phyloP scores from a whole-genome alignment of 1,284 basidiomycete genomes.

The Papiliotrema terrestris region DNA sequence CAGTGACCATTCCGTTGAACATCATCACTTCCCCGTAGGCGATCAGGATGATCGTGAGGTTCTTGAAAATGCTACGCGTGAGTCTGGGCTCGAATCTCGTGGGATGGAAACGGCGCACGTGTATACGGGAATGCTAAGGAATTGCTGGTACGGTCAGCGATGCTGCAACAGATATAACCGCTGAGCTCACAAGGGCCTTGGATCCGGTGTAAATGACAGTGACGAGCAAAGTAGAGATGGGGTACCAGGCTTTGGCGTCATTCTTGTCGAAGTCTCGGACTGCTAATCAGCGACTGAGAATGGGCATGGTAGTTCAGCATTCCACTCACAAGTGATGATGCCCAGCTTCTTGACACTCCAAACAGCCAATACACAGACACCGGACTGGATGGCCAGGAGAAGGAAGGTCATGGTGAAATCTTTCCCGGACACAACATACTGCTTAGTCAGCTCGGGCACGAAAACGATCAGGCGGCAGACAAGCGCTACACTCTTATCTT shows the following conservation, averaged over 20 bases:
- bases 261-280: constrained; percentile 76
- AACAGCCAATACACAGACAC: constrained; percentile 80
- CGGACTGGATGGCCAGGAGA: constrained; percentile 85
- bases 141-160: constrained; percentile 65
- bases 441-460: not conserved
- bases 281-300: constrained; percentile 7
- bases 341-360: constrained; percentile 67
- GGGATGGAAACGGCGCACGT: constrained; percentile 51
- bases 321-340: constrained; percentile 65
- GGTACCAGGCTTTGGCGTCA: constrained; percentile 91
- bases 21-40: constrained; percentile 97
- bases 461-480: not conserved
- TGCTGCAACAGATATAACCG: not conserved
- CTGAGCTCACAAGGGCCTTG: constrained; percentile 71
- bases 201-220: constrained; percentile 97
- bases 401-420: constrained; percentile 97
- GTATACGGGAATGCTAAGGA: constrained; percentile 85
- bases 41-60: constrained; percentile 96
- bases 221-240: constrained; percentile 88
- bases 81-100: not conserved
- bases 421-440: constrained; percentile 78
- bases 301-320: not conserved
- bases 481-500: not conserved
- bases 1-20: constrained; percentile 89
- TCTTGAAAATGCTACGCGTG: constrained; percentile 79